Conservation (phyloP, 2,329 filamentous ascomycete species). For the Thielaviopsis euricoi region DNA sequence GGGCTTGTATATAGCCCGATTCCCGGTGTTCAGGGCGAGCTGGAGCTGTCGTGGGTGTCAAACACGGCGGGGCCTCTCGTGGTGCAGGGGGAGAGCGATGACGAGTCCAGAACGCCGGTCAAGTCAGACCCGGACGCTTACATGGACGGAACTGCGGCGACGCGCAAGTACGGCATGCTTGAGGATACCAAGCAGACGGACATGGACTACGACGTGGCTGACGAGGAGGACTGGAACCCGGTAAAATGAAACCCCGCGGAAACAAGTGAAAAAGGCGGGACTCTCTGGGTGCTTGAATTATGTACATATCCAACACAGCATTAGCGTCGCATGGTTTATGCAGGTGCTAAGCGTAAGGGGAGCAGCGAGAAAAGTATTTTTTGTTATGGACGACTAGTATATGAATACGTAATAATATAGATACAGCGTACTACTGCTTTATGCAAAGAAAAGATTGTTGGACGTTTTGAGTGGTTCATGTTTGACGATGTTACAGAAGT, state of each 20-base stretch:
- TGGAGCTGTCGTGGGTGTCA: constrained; percentile 50
- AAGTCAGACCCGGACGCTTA: constrained; percentile 8
- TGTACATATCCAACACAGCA: background rate
- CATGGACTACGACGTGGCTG: constrained; percentile 38
- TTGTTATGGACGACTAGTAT: too few species aligned
- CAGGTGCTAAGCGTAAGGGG: too few species aligned
- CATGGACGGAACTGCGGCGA: constrained; percentile 9
- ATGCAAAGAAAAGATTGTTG: background rate
- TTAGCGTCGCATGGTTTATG: background rate
- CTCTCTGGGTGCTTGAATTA: too few species aligned
- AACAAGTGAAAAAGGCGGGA: background rate
- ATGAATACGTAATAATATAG: too few species aligned
- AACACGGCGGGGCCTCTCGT: constrained; percentile 17
- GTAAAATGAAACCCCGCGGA: too few species aligned
- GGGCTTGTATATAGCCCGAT: constrained; percentile 39
- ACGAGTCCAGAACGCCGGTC: constrained; percentile 10
- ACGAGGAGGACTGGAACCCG: constrained; percentile 30
- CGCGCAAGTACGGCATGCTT: constrained; percentile 12
- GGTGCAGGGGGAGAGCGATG: constrained; percentile 13
- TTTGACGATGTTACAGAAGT: background rate
- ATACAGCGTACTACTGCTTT: background rate
- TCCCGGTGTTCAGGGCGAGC: constrained; percentile 41
- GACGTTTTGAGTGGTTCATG: too few species aligned
- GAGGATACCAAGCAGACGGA: constrained; percentile 21
- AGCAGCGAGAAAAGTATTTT: too few species aligned